These are phyloP conservation scores for Candida corydali DNA, from an alignment of 805 yeast species.

Conservation along the genomic window DNA sequence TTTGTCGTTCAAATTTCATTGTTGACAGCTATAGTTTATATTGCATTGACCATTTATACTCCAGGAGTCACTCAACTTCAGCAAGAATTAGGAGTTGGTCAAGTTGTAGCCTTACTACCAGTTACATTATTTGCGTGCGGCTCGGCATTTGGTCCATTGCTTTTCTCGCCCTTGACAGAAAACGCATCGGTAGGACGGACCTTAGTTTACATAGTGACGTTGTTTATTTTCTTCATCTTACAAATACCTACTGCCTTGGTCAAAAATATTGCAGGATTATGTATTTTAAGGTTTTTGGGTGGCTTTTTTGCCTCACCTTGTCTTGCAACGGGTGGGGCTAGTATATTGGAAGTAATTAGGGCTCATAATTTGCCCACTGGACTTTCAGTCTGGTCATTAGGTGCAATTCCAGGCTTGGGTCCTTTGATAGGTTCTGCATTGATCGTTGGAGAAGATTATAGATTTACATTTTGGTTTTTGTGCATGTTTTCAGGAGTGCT, in stretches of 20 bases:
- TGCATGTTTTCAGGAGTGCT: conserved; percentile 22
- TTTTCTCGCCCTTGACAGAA: conserved; percentile 58
- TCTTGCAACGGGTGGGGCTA: conserved; percentile 56
- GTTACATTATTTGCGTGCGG: conserved; percentile 55
- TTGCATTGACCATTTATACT: conserved; percentile 53
- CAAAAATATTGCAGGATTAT: conserved; percentile 46
- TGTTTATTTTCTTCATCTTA: conserved; percentile 44
- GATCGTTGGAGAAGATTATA: conserved; percentile 31
- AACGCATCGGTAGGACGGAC: conserved; percentile 51
- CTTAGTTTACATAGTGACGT: conserved; percentile 42
- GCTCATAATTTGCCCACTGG: conserved; percentile 43
- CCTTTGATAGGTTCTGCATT: conserved; percentile 55
- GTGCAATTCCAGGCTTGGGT: conserved; percentile 52
- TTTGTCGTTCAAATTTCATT: conserved; percentile 37
- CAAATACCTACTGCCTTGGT: conserved; percentile 56
- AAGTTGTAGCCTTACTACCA: conserved; percentile 45
- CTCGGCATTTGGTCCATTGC: conserved; percentile 57
- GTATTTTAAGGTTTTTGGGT: conserved; percentile 46
- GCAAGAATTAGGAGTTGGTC: conserved; percentile 42
- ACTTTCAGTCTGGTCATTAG: conserved; percentile 50
- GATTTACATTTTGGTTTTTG: conserved; percentile 53
- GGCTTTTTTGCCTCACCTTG: conserved; percentile 57
- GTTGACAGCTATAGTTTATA: conserved; percentile 47
- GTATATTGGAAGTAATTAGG: conserved; percentile 45
- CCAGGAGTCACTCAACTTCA: conserved; percentile 46